phyloP scores from a whole-genome alignment of 2,329 filamentous ascomycete species.

The Thelonectria blattea region DNA sequence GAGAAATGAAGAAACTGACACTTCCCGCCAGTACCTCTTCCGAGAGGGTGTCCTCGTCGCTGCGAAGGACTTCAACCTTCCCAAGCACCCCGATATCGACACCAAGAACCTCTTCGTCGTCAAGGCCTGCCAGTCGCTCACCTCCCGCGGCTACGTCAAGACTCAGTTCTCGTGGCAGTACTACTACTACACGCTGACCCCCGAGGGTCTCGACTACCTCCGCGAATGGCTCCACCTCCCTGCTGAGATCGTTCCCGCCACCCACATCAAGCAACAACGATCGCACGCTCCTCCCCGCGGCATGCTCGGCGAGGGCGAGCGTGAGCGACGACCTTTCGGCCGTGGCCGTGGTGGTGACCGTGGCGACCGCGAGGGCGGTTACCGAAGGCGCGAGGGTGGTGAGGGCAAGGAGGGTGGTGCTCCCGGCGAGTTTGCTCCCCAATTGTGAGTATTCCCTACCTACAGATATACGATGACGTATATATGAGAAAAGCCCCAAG shows the following conservation, averaged over 20 bases:
- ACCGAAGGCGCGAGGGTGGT: slow-evolving; percentile 87
- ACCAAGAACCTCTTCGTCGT: slow-evolving; percentile 99
- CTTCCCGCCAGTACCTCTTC: slow-evolving; percentile 81
- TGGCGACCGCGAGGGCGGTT: slow-evolving; percentile 86
- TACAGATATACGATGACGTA: not conserved
- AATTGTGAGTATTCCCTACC: slow-evolving; percentile 69
- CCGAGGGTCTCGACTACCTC: slow-evolving; percentile 99
- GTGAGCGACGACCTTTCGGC: slow-evolving; percentile 83
- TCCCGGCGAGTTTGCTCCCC: slow-evolving; percentile 88
- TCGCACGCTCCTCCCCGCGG: slow-evolving; percentile 97
- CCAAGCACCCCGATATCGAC: slow-evolving; percentile 97
- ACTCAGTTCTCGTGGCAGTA: slow-evolving; percentile 99
- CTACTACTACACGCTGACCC: slow-evolving; percentile 99
- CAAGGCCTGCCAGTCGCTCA: slow-evolving; percentile 98
- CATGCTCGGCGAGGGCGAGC: slow-evolving; percentile 90
- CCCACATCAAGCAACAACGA: slow-evolving; percentile 99
- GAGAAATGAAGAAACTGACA: slow-evolving; percentile 37
- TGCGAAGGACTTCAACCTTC: slow-evolving; percentile 98
- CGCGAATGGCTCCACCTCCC: slow-evolving; percentile 99
- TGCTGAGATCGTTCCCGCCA: slow-evolving; percentile 98
- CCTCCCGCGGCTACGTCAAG: slow-evolving; percentile 98
- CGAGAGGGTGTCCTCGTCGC: slow-evolving; percentile 92
- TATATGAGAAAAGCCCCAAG: not conserved
- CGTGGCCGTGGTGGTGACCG: slow-evolving; percentile 77
- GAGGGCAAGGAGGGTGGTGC: slow-evolving; percentile 91